Conservation (phyloP, 2,329 filamentous ascomycete genomes). For the Ceratocystis eucalypticola region DNA sequence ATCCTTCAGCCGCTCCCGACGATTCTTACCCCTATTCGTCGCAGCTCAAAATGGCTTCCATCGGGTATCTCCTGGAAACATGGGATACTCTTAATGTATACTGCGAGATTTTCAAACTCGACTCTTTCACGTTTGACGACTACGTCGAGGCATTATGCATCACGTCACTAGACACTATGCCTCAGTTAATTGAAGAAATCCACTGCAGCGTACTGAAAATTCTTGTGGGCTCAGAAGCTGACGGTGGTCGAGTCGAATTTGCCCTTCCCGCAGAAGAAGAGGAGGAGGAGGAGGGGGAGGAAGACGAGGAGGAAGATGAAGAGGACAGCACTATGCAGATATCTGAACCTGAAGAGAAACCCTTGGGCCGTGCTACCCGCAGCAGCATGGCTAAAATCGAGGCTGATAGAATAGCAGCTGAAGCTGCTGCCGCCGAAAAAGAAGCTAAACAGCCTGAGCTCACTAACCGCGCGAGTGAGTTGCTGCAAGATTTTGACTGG, state of each 20-base stretch:
- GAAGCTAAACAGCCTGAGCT: conserved; percentile 35
- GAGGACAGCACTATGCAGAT: conserved; percentile 40
- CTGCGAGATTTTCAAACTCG: conserved; percentile 81
- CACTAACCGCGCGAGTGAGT: conserved; percentile 59
- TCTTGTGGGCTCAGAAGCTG: conserved; percentile 60
- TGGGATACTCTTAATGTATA: conserved; percentile 99
- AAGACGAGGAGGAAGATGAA: conserved; percentile 46
- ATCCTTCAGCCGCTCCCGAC: conserved; percentile 31
- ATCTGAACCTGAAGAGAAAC: conserved; percentile 59
- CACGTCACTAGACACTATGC: conserved; percentile 57
- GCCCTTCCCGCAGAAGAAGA: conserved; percentile 56
- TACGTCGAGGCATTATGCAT: conserved; percentile 79
- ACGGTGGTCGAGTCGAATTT: conserved; percentile 68
- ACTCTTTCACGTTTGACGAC: conserved; percentile 97
- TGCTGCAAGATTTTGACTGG: conserved; percentile 67
- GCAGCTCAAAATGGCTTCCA: conserved; percentile 60
- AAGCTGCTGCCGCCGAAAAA: conserved; percentile 41
- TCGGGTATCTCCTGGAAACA: conserved; percentile 75
- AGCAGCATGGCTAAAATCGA: conserved; percentile 76
- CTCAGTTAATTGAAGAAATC: conserved; percentile 77
- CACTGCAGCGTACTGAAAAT: conserved; percentile 86
- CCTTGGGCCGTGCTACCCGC: conserved; percentile 58
- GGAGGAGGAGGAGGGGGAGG: conserved; percentile 45
- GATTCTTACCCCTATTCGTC: background rate
- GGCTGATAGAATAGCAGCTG: conserved; percentile 52